A percentile compares a stretch with the other conserved stretches of the same genome.
These are phyloP conservation scores for Phlegmacium glaucopus DNA, from an alignment of 768 basidiomycete species.

Conservation along the genomic window DNA sequence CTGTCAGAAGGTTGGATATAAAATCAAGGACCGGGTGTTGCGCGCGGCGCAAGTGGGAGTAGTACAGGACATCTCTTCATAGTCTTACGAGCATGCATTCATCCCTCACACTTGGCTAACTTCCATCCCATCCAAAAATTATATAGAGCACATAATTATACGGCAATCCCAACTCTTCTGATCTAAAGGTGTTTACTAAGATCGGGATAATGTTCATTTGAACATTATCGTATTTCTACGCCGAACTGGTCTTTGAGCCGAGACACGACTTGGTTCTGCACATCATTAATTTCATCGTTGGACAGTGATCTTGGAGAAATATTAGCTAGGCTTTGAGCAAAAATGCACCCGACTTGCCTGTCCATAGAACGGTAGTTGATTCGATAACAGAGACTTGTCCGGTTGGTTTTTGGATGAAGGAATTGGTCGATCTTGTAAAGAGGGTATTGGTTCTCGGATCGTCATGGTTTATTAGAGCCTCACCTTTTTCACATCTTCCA, in stretches of 20 bases:
- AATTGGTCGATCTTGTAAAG: constrained; percentile 81
- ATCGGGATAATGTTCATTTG: constrained; percentile 14
- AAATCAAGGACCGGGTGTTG: constrained; percentile 90
- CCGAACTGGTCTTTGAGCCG: constrained; percentile 59
- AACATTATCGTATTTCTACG: constrained; percentile 80
- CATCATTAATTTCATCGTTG: constrained; percentile 83
- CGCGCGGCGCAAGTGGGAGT: constrained; percentile 97
- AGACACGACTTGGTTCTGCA: constrained; percentile 62
- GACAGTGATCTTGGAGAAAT: constrained; percentile 62
- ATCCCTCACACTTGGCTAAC: background rate
- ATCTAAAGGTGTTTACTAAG: constrained; percentile 5
- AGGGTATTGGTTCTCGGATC: constrained; percentile 10
- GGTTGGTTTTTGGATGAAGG: constrained; percentile 80
- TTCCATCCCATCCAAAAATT: background rate
- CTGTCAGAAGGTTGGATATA: constrained; percentile 88
- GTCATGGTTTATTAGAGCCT: background rate
- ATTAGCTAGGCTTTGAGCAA: background rate
- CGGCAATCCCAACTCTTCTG: constrained; percentile 21
- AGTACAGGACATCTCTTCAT: constrained; percentile 61
- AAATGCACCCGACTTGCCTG: constrained; percentile 43
- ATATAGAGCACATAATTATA: constrained; percentile 9
- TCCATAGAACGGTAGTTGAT: constrained; percentile 98
- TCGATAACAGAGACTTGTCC: constrained; percentile 81
- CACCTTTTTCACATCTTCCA: constrained; percentile 88
- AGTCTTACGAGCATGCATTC: background rate